A percentile compares a stretch with the other conserved stretches of the same genome.
phyloP scores from a whole-genome alignment of 2,329 filamentous ascomycete species.

The Fusarium nodosum region DNA sequence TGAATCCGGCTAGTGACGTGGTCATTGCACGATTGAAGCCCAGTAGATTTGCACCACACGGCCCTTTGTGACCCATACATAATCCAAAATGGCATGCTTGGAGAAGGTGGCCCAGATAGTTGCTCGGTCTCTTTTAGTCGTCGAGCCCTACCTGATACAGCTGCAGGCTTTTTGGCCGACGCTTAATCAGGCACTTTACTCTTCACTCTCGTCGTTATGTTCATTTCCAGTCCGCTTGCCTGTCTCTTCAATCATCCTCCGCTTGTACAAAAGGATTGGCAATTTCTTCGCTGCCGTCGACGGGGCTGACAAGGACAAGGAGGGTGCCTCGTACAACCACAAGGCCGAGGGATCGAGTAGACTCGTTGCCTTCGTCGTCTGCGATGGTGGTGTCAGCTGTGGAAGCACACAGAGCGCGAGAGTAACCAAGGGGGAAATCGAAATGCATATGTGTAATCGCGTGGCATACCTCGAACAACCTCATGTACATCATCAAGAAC shows the following conservation, averaged over 20 bases:
- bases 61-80: slow-evolving; percentile 11
- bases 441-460: background rate
- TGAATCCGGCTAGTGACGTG: slow-evolving; percentile 17
- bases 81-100: slow-evolving; percentile 27
- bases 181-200: slow-evolving; percentile 8
- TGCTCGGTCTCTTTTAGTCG: slow-evolving; percentile 20
- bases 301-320: slow-evolving; percentile 90
- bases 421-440: background rate
- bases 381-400: slow-evolving; percentile 16
- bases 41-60: slow-evolving; percentile 3
- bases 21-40: slow-evolving; percentile 16
- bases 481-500: slow-evolving; percentile 96
- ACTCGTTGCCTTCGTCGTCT: slow-evolving; percentile 96
- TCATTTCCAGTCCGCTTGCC: slow-evolving; percentile 24
- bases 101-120: slow-evolving; percentile 19
- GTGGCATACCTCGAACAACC: slow-evolving; percentile 79
- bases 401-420: background rate
- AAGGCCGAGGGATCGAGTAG: slow-evolving; percentile 82
- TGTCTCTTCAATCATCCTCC: slow-evolving; percentile 69
- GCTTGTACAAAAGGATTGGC: slow-evolving; percentile 89
- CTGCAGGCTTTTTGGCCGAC: slow-evolving; percentile 8
- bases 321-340: slow-evolving; percentile 93
- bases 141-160: slow-evolving; percentile 13
- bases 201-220: slow-evolving; percentile 15
- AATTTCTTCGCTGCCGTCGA: slow-evolving; percentile 96